Evolutionary conservation across 495 filamentous ascomycete species (phyloP).

Genomic region (Trichoderma orchidacearum): DNA sequence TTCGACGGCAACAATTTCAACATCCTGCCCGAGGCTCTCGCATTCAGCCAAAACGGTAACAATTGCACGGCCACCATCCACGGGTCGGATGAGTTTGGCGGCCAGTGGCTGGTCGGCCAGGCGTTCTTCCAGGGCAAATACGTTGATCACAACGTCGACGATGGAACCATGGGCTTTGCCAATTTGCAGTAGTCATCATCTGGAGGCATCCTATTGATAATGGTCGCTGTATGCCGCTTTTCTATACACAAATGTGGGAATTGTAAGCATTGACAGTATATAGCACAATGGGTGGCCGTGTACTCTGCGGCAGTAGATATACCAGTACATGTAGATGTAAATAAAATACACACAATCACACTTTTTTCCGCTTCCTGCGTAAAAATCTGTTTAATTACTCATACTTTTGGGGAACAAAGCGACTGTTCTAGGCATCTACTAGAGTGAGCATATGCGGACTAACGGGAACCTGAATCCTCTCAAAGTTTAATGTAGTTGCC

Average conservation of each 20-base stretch:
- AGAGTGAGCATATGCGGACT: too few relatives aligned
- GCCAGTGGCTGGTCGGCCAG: background rate
- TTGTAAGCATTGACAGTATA: background rate
- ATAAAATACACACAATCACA: background rate
- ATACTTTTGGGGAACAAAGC: too few relatives aligned
- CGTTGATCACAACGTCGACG: background rate
- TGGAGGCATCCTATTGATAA: background rate
- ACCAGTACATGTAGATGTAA: background rate
- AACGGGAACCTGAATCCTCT: too few relatives aligned
- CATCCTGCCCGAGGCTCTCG: background rate
- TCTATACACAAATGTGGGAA: background rate
- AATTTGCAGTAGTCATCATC: background rate
- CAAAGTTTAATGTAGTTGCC: too few relatives aligned
- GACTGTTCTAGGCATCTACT: too few relatives aligned
- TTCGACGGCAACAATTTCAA: background rate
- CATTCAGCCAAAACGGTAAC: background rate
- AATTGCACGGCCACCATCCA: background rate
- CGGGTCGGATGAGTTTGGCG: background rate
- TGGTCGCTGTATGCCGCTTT: background rate
- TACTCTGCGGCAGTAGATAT: too few relatives aligned
- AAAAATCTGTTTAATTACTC: too few relatives aligned
- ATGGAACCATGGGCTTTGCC: background rate
- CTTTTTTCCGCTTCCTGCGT: too few relatives aligned
- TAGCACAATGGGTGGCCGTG: background rate
- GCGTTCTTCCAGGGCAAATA: background rate